Base-by-base conservation (phyloP, 1,139 yeast genomes). In the Yamadazyma diddensiae region DNA sequence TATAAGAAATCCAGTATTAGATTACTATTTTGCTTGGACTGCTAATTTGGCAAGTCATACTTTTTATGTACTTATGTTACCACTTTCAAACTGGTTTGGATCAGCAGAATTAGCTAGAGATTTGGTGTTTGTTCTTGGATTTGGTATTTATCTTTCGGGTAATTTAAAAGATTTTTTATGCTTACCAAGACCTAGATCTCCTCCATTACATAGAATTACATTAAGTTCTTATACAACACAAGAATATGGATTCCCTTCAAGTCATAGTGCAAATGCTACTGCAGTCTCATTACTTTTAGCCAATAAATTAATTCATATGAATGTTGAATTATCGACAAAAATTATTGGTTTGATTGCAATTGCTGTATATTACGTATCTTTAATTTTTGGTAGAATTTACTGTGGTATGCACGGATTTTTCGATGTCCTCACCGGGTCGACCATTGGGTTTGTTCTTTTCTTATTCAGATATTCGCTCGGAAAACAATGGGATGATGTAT, bases 321-420 rank as follows among this genome's bases (percentile, higher is more conserved):
- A 28, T n/a, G 36, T 38, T 19, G 28, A 33, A 20, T 10, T 33
- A 14, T 28, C 52, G 15, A 36, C 50, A 18, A 39, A 39, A 15
- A 40, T 47, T 5, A 42, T 58, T 25, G 40, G 57, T 2, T 27
- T 73, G 11, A 21, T 32, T 2, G 32, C 29, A 22, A 31, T 34
- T 4, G 26, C 19, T 3, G 24, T 43, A 8, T 88, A 90, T 53
- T 82, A 79, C 50, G 41, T 67, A 16, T 79, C 94, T 8, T 65
- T 92, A 42, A 75, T 85, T 1, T 57, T 77, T 42, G 98, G 98
- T 18, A 67, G 98, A 36, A 55, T 92, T 6, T 92, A 92, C 59
- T 90, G 97, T 56, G 98, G 98, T 4, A 92, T 92, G 98, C 98
- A 92, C 58, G 98, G 98, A 2, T 76, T 85, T 41, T 60, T 85